Conservation (phyloP, 2,329 filamentous ascomycete species). For the Ilyonectria sp. region DNA sequence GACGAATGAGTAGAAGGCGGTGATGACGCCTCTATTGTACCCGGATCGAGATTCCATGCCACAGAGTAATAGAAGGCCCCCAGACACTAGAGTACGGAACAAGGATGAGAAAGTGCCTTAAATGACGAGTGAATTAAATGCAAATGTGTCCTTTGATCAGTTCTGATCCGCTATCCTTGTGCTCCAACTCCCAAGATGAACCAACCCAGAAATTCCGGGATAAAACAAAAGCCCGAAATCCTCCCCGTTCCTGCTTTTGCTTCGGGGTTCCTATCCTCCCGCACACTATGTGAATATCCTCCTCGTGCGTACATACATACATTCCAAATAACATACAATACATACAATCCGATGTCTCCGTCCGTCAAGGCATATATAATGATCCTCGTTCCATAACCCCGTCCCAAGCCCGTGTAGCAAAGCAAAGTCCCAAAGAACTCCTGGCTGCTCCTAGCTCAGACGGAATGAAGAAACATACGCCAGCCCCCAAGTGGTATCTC, state of each 20-base stretch:
- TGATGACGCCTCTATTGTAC: conserved; percentile 5
- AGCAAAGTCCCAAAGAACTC: background rate
- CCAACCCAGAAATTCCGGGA: background rate
- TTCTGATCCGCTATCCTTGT: conserved; percentile 7
- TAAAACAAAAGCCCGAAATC: background rate
- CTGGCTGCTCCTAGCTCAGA: conserved; percentile 1
- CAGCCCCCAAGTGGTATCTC: background rate
- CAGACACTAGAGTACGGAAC: no score
- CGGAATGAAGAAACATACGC: conserved; percentile 2
- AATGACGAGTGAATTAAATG: background rate
- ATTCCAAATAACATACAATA: background rate
- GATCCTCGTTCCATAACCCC: background rate
- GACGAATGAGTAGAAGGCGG: background rate
- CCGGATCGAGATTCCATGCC: background rate
- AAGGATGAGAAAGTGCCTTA: background rate
- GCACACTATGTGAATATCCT: conserved; percentile 6
- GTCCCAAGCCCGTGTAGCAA: conserved; percentile 3
- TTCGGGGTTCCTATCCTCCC: background rate
- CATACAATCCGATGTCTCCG: conserved; percentile 3
- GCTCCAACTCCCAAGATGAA: background rate
- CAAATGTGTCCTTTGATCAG: conserved; percentile 10
- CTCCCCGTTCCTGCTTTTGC: background rate
- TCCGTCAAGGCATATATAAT: conserved; percentile 15
- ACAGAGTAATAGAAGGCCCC: background rate
- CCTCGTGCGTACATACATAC: background rate